Evolutionary conservation across 371 early-diverging fungal species (phyloP).

Genomic region (Nosema muscidifuracis): DNA sequence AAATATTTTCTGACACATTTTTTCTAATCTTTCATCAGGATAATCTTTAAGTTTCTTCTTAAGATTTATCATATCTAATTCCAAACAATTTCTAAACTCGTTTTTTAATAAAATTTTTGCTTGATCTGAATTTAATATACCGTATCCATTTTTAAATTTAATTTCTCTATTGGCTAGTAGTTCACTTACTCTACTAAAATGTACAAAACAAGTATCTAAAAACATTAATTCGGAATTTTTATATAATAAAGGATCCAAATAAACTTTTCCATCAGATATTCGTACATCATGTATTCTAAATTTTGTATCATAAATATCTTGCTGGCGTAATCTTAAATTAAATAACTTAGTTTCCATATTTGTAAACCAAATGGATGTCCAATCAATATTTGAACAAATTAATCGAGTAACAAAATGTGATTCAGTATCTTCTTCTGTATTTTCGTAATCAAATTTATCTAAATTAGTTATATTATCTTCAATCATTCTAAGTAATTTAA

Average conservation of each 20-base stretch:
- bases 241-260: too few species aligned
- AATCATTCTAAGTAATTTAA: conserved; percentile 21
- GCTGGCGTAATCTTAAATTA: conserved; percentile 10
- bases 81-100: conserved; percentile 45
- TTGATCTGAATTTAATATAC: conserved; percentile 14
- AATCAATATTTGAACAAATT: conserved; percentile 31
- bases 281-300: too few species aligned
- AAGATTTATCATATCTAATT: conserved; percentile 38
- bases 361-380: conserved; percentile 55
- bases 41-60: background rate
- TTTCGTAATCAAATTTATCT: background rate
- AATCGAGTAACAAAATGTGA: conserved; percentile 46
- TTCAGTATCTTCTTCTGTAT: conserved; percentile 30
- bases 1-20: conserved; percentile 32
- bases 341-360: conserved; percentile 54
- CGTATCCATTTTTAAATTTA: conserved; percentile 40
- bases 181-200: conserved; percentile 55
- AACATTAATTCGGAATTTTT: too few species aligned
- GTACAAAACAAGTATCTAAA: conserved; percentile 26
- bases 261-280: too few species aligned
- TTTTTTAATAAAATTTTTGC: conserved; percentile 34
- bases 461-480: background rate
- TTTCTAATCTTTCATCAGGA: conserved; percentile 51
- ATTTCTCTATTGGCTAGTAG: conserved; percentile 35
- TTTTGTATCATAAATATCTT: too few species aligned